Base-by-base conservation (phyloP, 176 grass and related monocot species). In the Rhynchospora breviuscula region DNA sequence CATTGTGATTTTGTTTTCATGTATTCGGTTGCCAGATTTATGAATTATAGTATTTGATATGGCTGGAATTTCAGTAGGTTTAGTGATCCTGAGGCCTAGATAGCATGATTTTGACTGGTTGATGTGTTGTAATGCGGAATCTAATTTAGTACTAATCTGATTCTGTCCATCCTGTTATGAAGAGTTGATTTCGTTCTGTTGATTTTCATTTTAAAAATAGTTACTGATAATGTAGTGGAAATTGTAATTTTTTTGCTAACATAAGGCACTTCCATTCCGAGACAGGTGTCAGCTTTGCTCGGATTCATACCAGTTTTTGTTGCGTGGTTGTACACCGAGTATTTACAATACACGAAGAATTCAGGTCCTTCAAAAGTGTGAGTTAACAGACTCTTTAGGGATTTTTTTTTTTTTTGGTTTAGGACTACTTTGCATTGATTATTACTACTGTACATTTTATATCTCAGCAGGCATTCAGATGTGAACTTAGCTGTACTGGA, bases 301-400 rank as follows among this genome's bases (percentile, higher is more conserved):
- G 96, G 93, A 25, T 93, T 95, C 70, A 79, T 95, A 72, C 94
- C 91, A 79, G 75, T 95, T 85, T 90, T 99, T 56, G 45, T 89
- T 8, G 91, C 91, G 35, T 99, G 93, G 96, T 43, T 87, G 0
- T 95, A 95, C 82, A 83, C 93, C 1, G 96, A 99, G 64, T 70
- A 91, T 58, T 83, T 99, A 53, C 85, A 85, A 65, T 84, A 92
- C 86, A 85, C 83, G 68, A 99, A 92, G 56, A 85, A 87, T 88
- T 84, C 85, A 26, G 60, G 81, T 89, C 85, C 91, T 64, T 59
- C 79, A 70, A 99, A 95, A 89, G 58, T 61, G 96, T 99, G 81
- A 99, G 96, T 86, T 67, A 56, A 19, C 23, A 63, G 33, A 18
- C 29, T 58, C 69, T 82, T 6, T 46, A 52, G 19, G 13, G n/a